phyloP scores from a whole-genome alignment of 2,329 filamentous ascomycete genomes.

The Colletotrichum theobromicola region DNA sequence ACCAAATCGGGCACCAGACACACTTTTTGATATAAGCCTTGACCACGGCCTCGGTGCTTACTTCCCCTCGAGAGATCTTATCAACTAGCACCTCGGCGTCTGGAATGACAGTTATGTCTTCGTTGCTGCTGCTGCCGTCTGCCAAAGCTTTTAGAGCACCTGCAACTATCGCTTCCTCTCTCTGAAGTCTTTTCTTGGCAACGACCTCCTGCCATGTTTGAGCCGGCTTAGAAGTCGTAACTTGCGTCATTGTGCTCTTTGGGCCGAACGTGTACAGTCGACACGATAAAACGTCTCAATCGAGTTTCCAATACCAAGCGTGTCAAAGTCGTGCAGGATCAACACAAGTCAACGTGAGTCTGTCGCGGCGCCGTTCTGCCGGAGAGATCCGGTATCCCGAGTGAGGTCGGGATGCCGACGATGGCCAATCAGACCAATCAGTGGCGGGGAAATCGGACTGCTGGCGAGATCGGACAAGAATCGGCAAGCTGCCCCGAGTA shows the following conservation, averaged over 20 bases:
- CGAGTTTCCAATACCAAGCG: not conserved
- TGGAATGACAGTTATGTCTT: not conserved
- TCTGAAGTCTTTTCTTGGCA: not conserved
- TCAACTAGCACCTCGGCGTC: not conserved
- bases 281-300: too few relatives aligned
- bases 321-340: not conserved
- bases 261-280: not conserved
- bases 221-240: not conserved
- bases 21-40: slow-evolving; percentile 1
- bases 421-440: not conserved
- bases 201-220: not conserved
- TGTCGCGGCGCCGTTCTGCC: not conserved
- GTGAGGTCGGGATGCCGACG: not conserved
- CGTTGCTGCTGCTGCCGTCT: not conserved
- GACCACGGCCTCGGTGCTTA: not conserved
- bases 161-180: not conserved
- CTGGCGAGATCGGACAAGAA: not conserved
- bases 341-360: not conserved
- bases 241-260: not conserved
- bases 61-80: not conserved
- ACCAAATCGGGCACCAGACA: not conserved
- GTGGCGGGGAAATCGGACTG: not conserved
- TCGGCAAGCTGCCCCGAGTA: not conserved
- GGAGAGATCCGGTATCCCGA: not conserved
- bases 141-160: not conserved